Conservation (phyloP, 306 rosid species). For the Lablab purpureus region DNA sequence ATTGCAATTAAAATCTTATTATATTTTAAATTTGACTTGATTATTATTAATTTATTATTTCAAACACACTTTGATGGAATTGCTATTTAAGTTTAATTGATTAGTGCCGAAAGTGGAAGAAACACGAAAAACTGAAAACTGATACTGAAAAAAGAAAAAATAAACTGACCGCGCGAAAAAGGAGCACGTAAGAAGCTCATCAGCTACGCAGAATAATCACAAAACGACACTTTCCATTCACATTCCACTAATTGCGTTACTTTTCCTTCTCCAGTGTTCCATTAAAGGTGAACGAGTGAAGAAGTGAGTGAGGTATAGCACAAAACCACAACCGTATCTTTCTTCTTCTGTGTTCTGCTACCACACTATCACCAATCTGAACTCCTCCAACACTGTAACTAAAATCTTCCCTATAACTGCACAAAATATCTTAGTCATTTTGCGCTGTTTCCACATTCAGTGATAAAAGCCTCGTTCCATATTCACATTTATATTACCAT, state of each 20-base stretch:
- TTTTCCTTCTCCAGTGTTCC: conserved; percentile 25
- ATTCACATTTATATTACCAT: conserved; percentile 22
- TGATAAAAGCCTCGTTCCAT: not conserved
- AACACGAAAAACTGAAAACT: not conserved
- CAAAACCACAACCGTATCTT: conserved; percentile 43
- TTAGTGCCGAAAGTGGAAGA: not conserved
- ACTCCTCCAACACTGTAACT: conserved; percentile 2
- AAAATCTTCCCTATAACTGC: not conserved
- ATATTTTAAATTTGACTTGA: too few species aligned
- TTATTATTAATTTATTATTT: too few species aligned
- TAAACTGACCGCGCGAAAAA: conserved; percentile 6
- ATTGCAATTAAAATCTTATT: too few species aligned
- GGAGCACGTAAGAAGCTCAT: conserved; percentile 28
- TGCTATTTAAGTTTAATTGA: too few species aligned
- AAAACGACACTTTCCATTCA: conserved; percentile 38
- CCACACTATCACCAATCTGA: not conserved
- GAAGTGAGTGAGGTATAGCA: conserved; percentile 13
- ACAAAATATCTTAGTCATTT: not conserved
- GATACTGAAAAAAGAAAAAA: not conserved
- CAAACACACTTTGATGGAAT: too few species aligned
- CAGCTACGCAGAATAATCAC: not conserved
- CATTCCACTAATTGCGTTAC: conserved; percentile 44
- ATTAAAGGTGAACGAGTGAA: conserved; percentile 7
- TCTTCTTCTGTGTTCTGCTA: conserved; percentile 4
- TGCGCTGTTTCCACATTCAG: not conserved